A percentile compares a stretch with the other conserved stretches of the same genome.
These are phyloP conservation scores for Aspergillus sparsus DNA, from an alignment of 495 filamentous ascomycete species.

Conservation along the genomic window DNA sequence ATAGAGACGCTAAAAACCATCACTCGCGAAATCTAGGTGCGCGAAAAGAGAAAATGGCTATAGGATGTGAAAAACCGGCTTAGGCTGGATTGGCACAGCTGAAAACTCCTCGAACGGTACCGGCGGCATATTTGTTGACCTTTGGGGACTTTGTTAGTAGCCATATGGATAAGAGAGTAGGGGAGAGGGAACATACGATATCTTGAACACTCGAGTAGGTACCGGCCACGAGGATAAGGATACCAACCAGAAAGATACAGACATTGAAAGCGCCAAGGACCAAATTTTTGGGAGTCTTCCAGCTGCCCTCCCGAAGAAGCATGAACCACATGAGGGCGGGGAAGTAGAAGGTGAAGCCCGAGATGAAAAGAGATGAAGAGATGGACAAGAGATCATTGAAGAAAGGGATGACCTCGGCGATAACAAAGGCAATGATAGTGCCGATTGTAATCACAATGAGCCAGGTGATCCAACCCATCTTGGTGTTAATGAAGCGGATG, in stretches of 20 bases:
- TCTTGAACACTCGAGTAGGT: slow-evolving; percentile 58
- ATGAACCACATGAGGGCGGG: slow-evolving; percentile 66
- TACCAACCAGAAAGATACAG: slow-evolving; percentile 31
- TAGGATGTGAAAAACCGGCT: not conserved
- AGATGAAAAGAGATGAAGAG: slow-evolving; percentile 62
- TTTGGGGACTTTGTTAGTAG: slow-evolving; percentile 19
- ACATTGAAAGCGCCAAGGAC: slow-evolving; percentile 28
- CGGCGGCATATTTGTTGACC: slow-evolving; percentile 44
- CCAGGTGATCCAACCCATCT: slow-evolving; percentile 61
- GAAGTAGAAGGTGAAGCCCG: slow-evolving; percentile 66
- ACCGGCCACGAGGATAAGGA: slow-evolving; percentile 42
- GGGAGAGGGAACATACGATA: slow-evolving; percentile 49
- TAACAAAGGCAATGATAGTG: slow-evolving; percentile 62
- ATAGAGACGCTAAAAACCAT: too few species aligned
- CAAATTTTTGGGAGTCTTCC: slow-evolving; percentile 39
- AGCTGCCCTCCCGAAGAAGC: slow-evolving; percentile 46
- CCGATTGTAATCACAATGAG: slow-evolving; percentile 50
- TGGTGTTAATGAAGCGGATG: slow-evolving; percentile 59
- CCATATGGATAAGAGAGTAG: not conserved
- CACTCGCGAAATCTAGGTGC: too few species aligned
- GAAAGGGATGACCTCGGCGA: slow-evolving; percentile 68
- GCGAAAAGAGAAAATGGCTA: too few species aligned
- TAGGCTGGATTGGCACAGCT: slow-evolving; percentile 35
- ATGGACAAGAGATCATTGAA: slow-evolving; percentile 63
- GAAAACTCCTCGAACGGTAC: slow-evolving; percentile 47